Evolutionary conservation across 371 early-diverging fungal genomes (phyloP), one percentile per base, ranked within the genome.

Genomic region (Haplosporangium sp.): DNA sequence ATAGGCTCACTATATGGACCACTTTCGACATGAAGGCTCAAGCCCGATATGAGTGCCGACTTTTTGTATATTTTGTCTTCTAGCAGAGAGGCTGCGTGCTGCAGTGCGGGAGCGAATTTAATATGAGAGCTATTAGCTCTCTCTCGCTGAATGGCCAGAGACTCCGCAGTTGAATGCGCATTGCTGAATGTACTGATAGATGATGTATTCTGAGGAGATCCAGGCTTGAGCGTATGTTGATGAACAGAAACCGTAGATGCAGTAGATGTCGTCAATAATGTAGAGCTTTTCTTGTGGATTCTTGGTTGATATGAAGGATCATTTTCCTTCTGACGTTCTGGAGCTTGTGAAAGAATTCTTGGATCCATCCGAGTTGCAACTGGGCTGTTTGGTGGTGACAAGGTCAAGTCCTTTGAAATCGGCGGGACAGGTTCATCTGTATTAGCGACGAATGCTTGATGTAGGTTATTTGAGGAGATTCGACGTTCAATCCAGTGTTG

Each of bases 401-500:
- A 37, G 38, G 20, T 19, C 10, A 57, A 2, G 15, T 55, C 69
- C 53, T 55, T 63, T 19, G 69, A 60, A 4, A 65, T 3, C 7
- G 19, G 35, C 9, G 69, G 66, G 1, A 70, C 76, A 19, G 71
- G 76, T 37, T 66, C 76, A 48, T 75, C 67, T 0, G 70, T 70
- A 3, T 70, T 53, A n/a, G 71, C 61, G 1, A 67, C 37, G 38
- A 63, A 70, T 37, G 55, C 6, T 17, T 62, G 66, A 17, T 44
- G 65, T 3, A 72, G 57, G 17, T 69, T 69, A 40, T 69, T 63
- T 13, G 65, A 61, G 4, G 70, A 75, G 10, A 66, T 19, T 3
- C 65, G 66, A 10, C 63, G 65, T 17, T 69, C 76, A 20, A 75
- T 39, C 76, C 70, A 70, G n/a, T 70, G 39, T 39, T 69, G 74